Evolutionary conservation across 495 filamentous ascomycete species (phyloP), one percentile per base, ranked within the genome.

Genomic region (Friedmanniomyces simplex): DNA sequence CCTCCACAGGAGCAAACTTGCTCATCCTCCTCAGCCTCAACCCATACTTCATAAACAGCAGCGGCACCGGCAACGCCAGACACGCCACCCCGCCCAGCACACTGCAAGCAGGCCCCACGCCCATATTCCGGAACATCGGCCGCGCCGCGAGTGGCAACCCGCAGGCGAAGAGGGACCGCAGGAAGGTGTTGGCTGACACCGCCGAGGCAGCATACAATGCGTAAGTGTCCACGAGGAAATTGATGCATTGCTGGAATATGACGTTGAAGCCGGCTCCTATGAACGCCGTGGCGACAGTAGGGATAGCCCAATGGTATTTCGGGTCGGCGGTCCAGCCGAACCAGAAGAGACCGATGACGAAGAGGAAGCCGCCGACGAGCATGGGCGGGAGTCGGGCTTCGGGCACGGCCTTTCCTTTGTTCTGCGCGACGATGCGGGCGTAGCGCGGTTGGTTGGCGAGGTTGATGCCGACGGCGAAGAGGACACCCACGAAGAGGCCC

Each of bases 401-500:
- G 11, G 69, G 70, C 30, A 65, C 66, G 2, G 60, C 55, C 36
- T 49, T 46, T 20, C 66, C 66, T 26, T 65, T 63, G 36, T 60
- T 59, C 0, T 20, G 50, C 6, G 26, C 51, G 2, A 63, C 50
- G 28, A 55, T 50, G 22, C 60, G 59, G 30, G 48, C 52, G 57
- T 68, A 68, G 30, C 57, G 57, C 13, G 61, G 58, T 55, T 68
- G 62, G 55, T 66, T 65, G 18, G 54, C 64, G 8, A 68, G 57
- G 50, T 66, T 66, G 50, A 67, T 60, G 45, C 14, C 39, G 7
- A 65, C 37, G 1, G 61, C 64, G 32, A 8, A 69, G 2, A 75
- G 48, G 22, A 72, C 55, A 1, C 79, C 59, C 16, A 82, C 62
- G 1, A 76, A 77, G 18, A 77, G 66, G 0, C 76, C 78, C 0